These are phyloP conservation scores for Herpotrichia juniperi DNA, from an alignment of 2,329 filamentous ascomycete species.

Conservation along the genomic window DNA sequence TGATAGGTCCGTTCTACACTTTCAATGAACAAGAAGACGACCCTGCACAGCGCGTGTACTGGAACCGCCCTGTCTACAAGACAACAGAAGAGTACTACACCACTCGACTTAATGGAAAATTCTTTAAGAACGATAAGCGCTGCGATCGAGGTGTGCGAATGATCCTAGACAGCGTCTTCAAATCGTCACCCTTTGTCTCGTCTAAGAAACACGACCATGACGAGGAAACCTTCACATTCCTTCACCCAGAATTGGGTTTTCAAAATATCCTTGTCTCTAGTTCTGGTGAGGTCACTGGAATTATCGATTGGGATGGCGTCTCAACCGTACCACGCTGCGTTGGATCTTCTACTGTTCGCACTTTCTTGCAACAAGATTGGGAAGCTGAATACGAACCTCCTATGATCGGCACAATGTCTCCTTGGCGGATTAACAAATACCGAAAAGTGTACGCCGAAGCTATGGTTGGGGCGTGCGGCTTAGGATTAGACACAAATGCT, in stretches of 20 bases:
- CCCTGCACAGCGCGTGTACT: background rate
- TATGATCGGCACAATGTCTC: no score
- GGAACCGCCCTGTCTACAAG: background rate
- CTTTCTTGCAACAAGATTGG: background rate
- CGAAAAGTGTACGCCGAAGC: background rate
- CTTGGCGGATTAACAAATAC: no score
- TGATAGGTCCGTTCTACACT: background rate
- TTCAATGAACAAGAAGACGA: background rate
- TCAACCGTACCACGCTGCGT: slow-evolving; percentile 4
- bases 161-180: background rate
- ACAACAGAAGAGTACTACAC: background rate
- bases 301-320: slow-evolving; percentile 13
- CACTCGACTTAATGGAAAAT: background rate
- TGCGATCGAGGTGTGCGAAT: background rate
- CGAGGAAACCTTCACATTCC: background rate
- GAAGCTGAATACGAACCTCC: no score
- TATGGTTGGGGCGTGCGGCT: slow-evolving; percentile 2
- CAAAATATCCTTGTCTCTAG: slow-evolving; percentile 4
- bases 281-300: background rate
- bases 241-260: background rate
- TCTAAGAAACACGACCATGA: slow-evolving; percentile 1
- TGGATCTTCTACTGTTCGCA: slow-evolving; percentile 6
- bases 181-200: background rate
- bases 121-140: background rate
- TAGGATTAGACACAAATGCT: background rate